phyloP scores from a whole-genome alignment of 768 basidiomycete genomes.

The Gelatoporia subvermispora region DNA sequence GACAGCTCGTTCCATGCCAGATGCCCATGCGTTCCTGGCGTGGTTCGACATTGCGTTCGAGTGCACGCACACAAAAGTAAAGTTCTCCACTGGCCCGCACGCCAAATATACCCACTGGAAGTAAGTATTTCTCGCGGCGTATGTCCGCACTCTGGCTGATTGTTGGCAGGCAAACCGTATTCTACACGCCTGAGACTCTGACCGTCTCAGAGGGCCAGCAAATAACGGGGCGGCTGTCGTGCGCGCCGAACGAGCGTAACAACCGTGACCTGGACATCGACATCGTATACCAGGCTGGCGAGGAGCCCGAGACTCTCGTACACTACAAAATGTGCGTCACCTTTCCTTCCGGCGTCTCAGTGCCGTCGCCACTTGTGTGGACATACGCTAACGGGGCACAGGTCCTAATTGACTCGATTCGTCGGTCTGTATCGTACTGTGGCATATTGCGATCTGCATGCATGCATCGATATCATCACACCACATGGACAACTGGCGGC shows the following conservation, averaged over 20 bases:
- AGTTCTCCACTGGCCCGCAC: constrained; percentile 97
- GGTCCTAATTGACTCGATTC: constrained; percentile 50
- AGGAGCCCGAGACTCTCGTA: constrained; percentile 32
- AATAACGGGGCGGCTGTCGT: constrained; percentile 67
- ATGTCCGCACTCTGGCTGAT: not conserved
- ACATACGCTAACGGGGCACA: constrained; percentile 63
- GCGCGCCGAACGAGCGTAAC: constrained; percentile 88
- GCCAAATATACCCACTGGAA: constrained; percentile 97
- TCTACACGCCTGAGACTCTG: constrained; percentile 85
- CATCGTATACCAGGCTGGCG: constrained; percentile 53
- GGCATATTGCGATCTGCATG: not conserved
- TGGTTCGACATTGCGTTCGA: constrained; percentile 99
- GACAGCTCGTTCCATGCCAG: constrained; percentile 34
- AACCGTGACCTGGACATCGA: constrained; percentile 92
- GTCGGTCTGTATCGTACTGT: too few relatives aligned
- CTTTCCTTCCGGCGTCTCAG: constrained; percentile 5
- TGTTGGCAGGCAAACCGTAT: constrained; percentile 82
- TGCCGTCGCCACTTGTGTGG: constrained; percentile 16
- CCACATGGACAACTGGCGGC: too few relatives aligned
- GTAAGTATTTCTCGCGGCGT: constrained; percentile 43
- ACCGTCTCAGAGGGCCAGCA: constrained; percentile 66
- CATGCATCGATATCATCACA: too few relatives aligned
- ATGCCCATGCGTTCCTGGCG: constrained; percentile 95
- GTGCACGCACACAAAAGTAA: constrained; percentile 91
- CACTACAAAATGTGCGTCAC: constrained; percentile 85